Evolutionary conservation across 176 grass and related monocot species (phyloP).

Genomic region (Rhynchospora breviuscula): DNA sequence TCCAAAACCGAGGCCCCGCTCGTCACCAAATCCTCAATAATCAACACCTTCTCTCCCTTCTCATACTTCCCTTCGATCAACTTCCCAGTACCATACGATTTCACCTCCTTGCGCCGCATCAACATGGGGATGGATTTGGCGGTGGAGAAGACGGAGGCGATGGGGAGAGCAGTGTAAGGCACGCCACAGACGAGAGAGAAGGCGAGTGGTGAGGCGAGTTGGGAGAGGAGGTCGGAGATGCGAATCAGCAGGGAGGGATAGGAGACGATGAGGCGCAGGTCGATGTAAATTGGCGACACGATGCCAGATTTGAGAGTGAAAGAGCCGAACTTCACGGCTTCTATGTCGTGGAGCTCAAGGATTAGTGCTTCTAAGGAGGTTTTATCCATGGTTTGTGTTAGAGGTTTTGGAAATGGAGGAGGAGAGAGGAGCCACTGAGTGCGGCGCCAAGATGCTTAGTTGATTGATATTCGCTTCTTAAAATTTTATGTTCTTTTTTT

Average conservation of each 20-base stretch:
- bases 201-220: conserved; percentile 38
- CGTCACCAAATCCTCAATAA: conserved; percentile 93
- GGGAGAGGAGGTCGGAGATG: conserved; percentile 53
- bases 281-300: conserved; percentile 94
- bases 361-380: conserved; percentile 50
- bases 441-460: conserved; percentile 1
- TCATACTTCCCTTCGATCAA: conserved; percentile 66
- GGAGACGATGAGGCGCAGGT: conserved; percentile 85
- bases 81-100: conserved; percentile 82
- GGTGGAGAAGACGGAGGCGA: conserved; percentile 73
- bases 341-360: conserved; percentile 79
- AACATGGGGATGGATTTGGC: conserved; percentile 67
- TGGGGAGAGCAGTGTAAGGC: conserved; percentile 90
- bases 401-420: conserved; percentile 14
- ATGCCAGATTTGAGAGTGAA: conserved; percentile 97
- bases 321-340: conserved; percentile 70
- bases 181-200: conserved; percentile 86
- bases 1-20: conserved; percentile 90
- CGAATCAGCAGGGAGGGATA: conserved; percentile 64
- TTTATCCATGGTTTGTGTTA: conserved; percentile 53
- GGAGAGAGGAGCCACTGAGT: neutral
- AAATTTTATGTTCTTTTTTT: too few relatives aligned
- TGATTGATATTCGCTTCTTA: too few relatives aligned
- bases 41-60: conserved; percentile 48
- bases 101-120: conserved; percentile 93